Conservation (phyloP, 2,329 filamentous ascomycete species). For the Aspergillus sp. region DNA sequence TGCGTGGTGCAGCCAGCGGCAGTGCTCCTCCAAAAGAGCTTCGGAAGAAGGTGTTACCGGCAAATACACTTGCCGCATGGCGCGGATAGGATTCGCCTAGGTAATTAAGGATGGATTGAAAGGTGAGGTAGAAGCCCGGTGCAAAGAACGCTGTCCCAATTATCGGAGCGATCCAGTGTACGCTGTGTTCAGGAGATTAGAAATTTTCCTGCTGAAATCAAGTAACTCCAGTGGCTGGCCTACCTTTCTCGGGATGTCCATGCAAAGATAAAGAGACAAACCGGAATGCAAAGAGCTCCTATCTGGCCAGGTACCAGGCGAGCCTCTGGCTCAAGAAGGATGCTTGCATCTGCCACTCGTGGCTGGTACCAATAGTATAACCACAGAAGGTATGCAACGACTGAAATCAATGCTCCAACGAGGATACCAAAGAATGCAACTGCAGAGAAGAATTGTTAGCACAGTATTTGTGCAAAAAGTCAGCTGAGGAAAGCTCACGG, state of each 20-base stretch:
- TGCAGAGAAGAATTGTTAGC: neutral
- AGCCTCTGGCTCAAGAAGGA: constrained; percentile 10
- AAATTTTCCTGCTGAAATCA: too few species aligned
- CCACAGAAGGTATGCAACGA: constrained; percentile 11
- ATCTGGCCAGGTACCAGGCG: constrained; percentile 16
- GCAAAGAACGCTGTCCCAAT: constrained; percentile 51
- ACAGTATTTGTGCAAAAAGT: too few species aligned
- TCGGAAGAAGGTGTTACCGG: constrained; percentile 42
- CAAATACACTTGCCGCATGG: constrained; percentile 42
- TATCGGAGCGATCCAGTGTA: constrained; percentile 50
- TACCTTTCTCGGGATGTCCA: constrained; percentile 17
- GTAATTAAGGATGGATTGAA: constrained; percentile 26
- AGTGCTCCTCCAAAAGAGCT: constrained; percentile 41
- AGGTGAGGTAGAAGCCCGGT: constrained; percentile 17
- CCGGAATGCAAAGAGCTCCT: constrained; percentile 14
- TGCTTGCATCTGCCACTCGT: neutral
- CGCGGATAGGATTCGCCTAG: constrained; percentile 29
- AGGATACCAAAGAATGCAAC: constrained; percentile 16
- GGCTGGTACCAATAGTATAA: constrained; percentile 14
- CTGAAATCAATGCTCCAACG: constrained; percentile 7
- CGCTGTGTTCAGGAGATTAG: constrained; percentile 9
- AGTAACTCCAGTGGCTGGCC: too few species aligned
- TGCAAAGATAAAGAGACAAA: constrained; percentile 17
- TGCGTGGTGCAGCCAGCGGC: constrained; percentile 31
- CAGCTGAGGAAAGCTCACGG: neutral